Evolutionary conservation across 805 yeast species (phyloP), one percentile per base, ranked within the genome.

Genomic region (Candida mattraensis): DNA sequence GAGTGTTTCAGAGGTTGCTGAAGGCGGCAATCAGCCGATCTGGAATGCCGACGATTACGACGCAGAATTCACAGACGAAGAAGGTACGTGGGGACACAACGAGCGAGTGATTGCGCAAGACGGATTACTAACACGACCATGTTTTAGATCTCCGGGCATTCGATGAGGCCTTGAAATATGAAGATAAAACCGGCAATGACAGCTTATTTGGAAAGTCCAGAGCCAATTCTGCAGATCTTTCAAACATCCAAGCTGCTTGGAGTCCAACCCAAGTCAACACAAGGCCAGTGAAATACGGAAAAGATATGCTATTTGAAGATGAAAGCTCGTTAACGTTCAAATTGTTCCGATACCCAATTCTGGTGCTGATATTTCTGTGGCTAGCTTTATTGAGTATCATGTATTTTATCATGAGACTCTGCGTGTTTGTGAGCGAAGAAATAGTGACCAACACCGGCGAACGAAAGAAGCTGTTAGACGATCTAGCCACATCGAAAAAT

Each of bases 281-380:
- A 31, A 23, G 19, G 29, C 28, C 26, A 33, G 25, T 12, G 19
- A 23, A 26, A 26, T 13, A 18, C 18, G 21, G 15, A 27, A 16
- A 31, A 11, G 6, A 19, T n/a, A 11, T 14, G 2, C 30, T 30
- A 13, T 30, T 32, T 21, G 38, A 40, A 4, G 59, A 48, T 14
- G 54, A 47, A 12, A 33, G 44, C 13, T 53, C 58, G 8, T 28
- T 49, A 33, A 48, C 76, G 0, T 76, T 72, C 46, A 57, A 60
- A 28, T 24, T 83, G 1, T 61, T 84, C 18, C 60, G 93, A 28
- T 83, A 83, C 74, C 94, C 93, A 0, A 56, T 82, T 3, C 61
- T 84, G 35, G 30, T 73, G 0, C 58, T 74, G 12, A 73, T 79
- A 1, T 45, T 72, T 2, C 20, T 62, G 11, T 84, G 89, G 87